Evolutionary conservation across 129 eudicot genomes (phyloP).

Genomic region (Ambrosia trifida): DNA sequence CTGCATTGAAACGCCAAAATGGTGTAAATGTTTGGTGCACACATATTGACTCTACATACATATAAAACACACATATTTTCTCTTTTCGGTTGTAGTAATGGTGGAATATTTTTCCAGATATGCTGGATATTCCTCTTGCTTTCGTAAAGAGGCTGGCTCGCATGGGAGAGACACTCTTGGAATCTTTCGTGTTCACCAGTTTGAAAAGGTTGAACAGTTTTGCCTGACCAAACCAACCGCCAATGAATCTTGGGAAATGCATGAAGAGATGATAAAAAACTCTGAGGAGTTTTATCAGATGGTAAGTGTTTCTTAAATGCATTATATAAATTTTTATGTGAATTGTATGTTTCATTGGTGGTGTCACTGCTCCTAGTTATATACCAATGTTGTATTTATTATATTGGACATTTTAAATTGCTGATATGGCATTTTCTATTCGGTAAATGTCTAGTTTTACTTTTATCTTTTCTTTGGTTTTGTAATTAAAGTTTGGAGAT

Average conservation of each 20-base stretch:
- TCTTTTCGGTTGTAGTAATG: slow-evolving; percentile 4
- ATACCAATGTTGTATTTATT: background rate
- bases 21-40: background rate
- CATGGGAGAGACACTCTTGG: slow-evolving; percentile 99
- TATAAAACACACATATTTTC: background rate
- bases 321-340: slow-evolving; percentile 2
- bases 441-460: background rate
- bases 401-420: background rate
- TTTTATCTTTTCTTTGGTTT: too few species aligned
- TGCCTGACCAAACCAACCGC: slow-evolving; percentile 82
- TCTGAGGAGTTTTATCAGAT: slow-evolving; percentile 84
- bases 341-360: background rate
- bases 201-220: slow-evolving; percentile 92
- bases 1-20: background rate
- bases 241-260: slow-evolving; percentile 89
- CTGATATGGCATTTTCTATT: background rate
- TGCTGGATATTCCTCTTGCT: slow-evolving; percentile 97
- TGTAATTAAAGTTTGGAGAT: background rate
- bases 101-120: slow-evolving; percentile 44
- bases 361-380: background rate
- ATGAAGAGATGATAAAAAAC: slow-evolving; percentile 86
- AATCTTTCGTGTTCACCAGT: slow-evolving; percentile 94
- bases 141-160: slow-evolving; percentile 97
- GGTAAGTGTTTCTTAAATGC: slow-evolving; percentile 39
- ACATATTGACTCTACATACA: background rate